Evolutionary conservation across 345 rosid species (phyloP), one percentile per base, ranked within the genome.

Genomic region (Euclidium syriacum): DNA sequence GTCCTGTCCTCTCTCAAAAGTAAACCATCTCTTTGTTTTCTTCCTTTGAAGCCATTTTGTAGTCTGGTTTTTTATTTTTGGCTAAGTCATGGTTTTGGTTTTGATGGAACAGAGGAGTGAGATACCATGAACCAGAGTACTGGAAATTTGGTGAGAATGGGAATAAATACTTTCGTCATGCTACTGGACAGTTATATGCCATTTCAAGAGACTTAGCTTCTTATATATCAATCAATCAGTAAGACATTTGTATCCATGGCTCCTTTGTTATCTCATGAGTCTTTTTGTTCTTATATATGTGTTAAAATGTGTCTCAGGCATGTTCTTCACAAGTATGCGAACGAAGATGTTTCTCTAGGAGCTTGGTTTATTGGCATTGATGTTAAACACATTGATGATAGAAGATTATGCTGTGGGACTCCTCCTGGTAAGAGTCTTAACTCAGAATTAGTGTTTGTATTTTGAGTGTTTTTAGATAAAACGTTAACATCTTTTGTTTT

Each of bases 321-420:
- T 77, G 91, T 90, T 50, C 75, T 94, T 59, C 97, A 94, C 79
- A 94, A 84, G 77, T 94, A 79, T 78, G 99, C 97, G 1, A 94
- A 94, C 6, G 99, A 94, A 78, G 99, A 94, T 75, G 96, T 94
- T 68, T 87, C 99, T 0, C 40, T 94, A 75, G 99, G 99, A 48
- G 78, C 99, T 26, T 94, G 99, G 99, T 90, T 94, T 80, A 90
- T 94, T 5, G 97, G 99, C 11, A 86, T 92, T n/a, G 96, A 92
- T 39, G 91, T 75, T 47, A 83, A 92, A 55, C 97, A 89, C 65
- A 81, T 94, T 7, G 99, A 90, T 57, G 99, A 94, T 68, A 80
- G 99, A 52, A 82, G 99, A 75, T 73, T 94, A 41, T 94, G 97
- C 41, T 94, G 99, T 18, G 97, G 99, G 76, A 94, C 97, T 22